A percentile compares a stretch with the other conserved stretches of the same genome.
Evolutionary conservation across 192 early-diverging fungal genomes (phyloP).

Genomic region (Gigaspora rosea): DNA sequence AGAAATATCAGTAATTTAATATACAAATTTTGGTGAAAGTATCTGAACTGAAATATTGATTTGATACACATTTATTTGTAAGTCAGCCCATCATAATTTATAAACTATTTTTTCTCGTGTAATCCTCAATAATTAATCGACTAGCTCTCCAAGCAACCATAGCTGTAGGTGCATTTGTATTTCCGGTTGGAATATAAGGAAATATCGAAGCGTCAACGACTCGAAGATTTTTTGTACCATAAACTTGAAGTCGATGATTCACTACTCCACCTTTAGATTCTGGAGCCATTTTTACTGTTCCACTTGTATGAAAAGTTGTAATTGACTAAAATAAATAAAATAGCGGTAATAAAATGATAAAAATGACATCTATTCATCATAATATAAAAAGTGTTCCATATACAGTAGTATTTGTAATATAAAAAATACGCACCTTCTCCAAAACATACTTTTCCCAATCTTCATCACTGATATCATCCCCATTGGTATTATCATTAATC

Average conservation of each 20-base stretch:
- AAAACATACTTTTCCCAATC: not conserved
- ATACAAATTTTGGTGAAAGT: too few relatives aligned
- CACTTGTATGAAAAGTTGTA: not conserved
- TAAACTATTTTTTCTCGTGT: not conserved
- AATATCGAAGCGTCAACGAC: conserved; percentile 3
- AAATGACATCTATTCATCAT: not conserved
- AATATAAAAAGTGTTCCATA: too few relatives aligned
- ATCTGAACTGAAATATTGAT: too few relatives aligned
- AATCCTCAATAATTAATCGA: not conserved
- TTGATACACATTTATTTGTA: too few relatives aligned
- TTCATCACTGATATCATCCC: not conserved
- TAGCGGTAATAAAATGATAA: not conserved
- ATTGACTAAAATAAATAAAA: not conserved
- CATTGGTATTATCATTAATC: not conserved
- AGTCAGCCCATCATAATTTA: too few relatives aligned
- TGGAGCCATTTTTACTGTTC: conserved; percentile 4
- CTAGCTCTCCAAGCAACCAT: conserved; percentile 2
- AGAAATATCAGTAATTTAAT: too few relatives aligned
- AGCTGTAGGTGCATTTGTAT: not conserved
- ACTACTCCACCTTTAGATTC: not conserved
- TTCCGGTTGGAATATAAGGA: not conserved
- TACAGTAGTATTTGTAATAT: too few relatives aligned
- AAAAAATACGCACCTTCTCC: not conserved
- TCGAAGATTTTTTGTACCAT: conserved; percentile 3
- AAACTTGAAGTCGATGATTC: conserved; percentile 9